A percentile compares a stretch with the other conserved stretches of the same genome.
Conservation (phyloP, 83 land plant species). For the Picea mariana region DNA sequence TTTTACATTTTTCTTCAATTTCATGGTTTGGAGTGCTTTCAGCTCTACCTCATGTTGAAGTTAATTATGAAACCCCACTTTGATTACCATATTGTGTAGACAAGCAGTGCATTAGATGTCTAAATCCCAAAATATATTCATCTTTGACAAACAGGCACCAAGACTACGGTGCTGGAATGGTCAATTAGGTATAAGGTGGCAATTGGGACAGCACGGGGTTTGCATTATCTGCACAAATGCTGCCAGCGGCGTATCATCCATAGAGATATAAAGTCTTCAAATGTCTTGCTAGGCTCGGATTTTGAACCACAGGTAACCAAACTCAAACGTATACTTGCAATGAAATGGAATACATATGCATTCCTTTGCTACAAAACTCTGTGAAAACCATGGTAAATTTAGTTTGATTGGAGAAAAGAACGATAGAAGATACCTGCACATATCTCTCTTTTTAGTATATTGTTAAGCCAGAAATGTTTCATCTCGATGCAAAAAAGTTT, state of each 20-base stretch:
- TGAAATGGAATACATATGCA: neutral
- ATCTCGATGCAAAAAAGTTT: constrained; percentile 3
- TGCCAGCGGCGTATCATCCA: constrained; percentile 97
- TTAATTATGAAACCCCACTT: neutral
- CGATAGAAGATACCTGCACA: neutral
- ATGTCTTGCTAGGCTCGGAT: constrained; percentile 72
- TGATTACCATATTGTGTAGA: neutral
- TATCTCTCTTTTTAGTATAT: neutral
- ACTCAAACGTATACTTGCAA: neutral
- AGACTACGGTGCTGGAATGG: constrained; percentile 63
- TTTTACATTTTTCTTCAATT: neutral
- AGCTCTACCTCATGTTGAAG: neutral
- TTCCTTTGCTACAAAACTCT: neutral
- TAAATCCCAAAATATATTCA: neutral
- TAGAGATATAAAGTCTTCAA: constrained; percentile 95
- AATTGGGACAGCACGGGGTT: constrained; percentile 83
- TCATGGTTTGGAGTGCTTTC: neutral
- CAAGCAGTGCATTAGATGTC: neutral
- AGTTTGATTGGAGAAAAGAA: neutral
- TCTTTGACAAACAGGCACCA: constrained; percentile 8
- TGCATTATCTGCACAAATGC: constrained; percentile 83
- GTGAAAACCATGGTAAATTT: neutral
- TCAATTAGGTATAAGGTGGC: constrained; percentile 79
- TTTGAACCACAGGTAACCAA: constrained; percentile 88
- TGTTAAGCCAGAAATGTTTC: neutral